Base-by-base conservation (phyloP, 805 yeast species). In the Candida hungchunana region DNA sequence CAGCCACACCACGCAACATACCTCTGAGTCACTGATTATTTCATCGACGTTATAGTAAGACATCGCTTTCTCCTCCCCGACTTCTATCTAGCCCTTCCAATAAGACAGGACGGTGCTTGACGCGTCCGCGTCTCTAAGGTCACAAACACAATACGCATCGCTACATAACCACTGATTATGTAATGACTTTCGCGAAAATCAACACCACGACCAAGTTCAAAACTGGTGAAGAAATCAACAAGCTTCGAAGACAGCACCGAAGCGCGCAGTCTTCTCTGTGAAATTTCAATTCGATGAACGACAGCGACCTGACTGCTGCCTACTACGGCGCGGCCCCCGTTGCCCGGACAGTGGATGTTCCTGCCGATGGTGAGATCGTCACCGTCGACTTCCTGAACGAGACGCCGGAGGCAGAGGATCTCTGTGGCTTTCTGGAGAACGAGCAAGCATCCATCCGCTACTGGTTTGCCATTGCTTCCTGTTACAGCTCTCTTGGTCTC, bases 401-500 rank as follows among this genome's bases (percentile, higher is more conserved):
- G 53, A 67, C 88, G 38, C 95, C 96, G 5, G 85, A 96, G 5
- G 34, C 43, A 3, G 71, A 77, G 29, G 97, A 93, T 53, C 69
- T 93, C 44, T 77, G 83, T 46, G 73, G 76, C 18, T 72, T 90
- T 43, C 66, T 93, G 44, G 82, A 83, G 43, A 85, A 83, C 46
- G 97, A 93, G 62, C 75, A 74, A 38, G 80, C 90, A 32, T 77
- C 74, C 16, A 67, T 73, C 36, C 79, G 80, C 53, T 85, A 78
- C 62, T 93, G 98, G 98, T 62, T 86, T 14, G 72, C 82, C 16
- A 78, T 89, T 43, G 89, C 95, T 1, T 55, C 79, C 40, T 95
- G 93, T 0, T 93, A 88, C 57, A 79, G 83, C 26, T 69, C 77
- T 34, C 73, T 71, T 31, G 75, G 73, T 3, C 72, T 72, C 50